Percentiles rank a stretch among this genome's conserved stretches.
Conservation (phyloP, 176 grass and related monocot genomes). For the Alloteropsis semialata region DNA sequence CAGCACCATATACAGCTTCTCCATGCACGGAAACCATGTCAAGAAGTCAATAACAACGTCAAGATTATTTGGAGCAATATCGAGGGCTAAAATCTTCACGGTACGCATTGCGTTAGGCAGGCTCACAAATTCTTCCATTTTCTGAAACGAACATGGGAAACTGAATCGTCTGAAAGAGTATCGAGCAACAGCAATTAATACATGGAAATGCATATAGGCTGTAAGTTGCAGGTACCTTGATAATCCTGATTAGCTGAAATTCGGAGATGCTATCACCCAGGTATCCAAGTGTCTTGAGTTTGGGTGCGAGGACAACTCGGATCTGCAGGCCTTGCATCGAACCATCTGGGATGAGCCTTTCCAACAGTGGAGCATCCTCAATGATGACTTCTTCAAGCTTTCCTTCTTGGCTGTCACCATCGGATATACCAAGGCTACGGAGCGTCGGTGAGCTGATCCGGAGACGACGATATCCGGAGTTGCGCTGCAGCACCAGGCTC, state of each 20-base stretch:
- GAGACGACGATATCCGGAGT: not conserved
- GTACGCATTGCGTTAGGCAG: not conserved
- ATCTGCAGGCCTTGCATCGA: not conserved
- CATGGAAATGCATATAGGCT: too few species aligned
- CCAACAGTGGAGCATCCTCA: not conserved
- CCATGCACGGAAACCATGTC: not conserved
- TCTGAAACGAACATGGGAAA: not conserved
- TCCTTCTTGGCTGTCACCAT: not conserved
- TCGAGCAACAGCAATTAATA: not conserved
- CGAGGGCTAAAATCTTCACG: not conserved
- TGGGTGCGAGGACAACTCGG: not conserved
- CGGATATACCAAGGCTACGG: not conserved
- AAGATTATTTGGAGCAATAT: not conserved
- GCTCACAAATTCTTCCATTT: not conserved
- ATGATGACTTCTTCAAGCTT: not conserved
- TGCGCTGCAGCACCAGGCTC: not conserved
- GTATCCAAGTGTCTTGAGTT: not conserved
- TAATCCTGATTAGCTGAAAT: not conserved
- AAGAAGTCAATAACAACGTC: not conserved
- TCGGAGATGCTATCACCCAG: not conserved
- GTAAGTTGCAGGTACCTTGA: not conserved
- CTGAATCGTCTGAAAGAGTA: not conserved
- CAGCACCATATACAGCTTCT: not conserved
- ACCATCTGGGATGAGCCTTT: not conserved
- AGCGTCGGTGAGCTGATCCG: not conserved